These are phyloP conservation scores for Debaryomycetaceae sp. DNA, from an alignment of 1,139 yeast species.

Conservation along the genomic window DNA sequence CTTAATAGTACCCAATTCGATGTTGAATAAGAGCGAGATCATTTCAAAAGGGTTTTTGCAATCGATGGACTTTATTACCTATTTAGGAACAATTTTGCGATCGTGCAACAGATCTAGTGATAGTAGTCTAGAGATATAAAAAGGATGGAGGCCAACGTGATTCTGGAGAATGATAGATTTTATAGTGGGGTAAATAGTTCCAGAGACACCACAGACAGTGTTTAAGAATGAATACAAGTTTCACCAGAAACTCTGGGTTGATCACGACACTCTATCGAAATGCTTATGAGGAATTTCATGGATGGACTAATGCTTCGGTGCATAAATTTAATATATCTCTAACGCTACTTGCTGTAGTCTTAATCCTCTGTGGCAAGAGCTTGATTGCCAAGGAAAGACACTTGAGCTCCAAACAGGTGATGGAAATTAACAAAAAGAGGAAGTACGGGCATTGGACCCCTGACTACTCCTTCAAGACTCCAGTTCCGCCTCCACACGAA, in stretches of 20 bases:
- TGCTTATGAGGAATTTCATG: constrained; percentile 2
- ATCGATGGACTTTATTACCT: constrained; percentile 3
- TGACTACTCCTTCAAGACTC: constrained; percentile 43
- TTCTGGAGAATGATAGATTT: no score
- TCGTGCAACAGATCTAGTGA: constrained; percentile 3
- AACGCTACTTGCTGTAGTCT: not conserved
- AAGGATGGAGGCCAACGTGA: not conserved
- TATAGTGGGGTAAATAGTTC: no score
- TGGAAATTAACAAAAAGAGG: constrained; percentile 31
- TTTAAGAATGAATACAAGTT: not conserved
- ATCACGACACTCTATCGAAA: constrained; percentile 1
- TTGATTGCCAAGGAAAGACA: not conserved
- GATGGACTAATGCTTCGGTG: constrained; percentile 2
- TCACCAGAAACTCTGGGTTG: not conserved
- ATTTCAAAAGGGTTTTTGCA: not conserved
- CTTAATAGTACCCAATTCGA: constrained; percentile 1
- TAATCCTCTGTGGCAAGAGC: not conserved
- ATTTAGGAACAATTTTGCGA: constrained; percentile 7
- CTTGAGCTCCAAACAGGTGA: constrained; percentile 1
- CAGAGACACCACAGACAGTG: not conserved
- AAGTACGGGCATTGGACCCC: constrained; percentile 51
- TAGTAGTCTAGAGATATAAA: not conserved
- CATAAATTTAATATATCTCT: constrained; percentile 1
- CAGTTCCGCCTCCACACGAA: constrained; percentile 44
- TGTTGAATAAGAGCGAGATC: not conserved